phyloP scores from a whole-genome alignment of 2,329 filamentous ascomycete species.

The Setomelanomma holmii region DNA sequence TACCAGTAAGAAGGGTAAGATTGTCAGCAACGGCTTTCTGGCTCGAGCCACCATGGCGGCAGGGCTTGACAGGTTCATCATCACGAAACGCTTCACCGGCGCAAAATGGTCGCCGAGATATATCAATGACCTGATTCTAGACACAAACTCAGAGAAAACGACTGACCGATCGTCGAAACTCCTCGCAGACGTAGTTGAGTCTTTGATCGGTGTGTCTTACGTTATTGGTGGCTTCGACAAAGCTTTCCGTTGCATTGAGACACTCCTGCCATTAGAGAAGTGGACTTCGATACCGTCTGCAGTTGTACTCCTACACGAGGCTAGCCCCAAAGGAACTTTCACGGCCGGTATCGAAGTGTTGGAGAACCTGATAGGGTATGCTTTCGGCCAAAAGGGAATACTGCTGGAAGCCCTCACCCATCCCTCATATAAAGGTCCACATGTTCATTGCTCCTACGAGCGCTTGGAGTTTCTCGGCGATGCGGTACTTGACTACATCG shows the following conservation, averaged over 20 bases:
- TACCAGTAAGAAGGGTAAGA: constrained; percentile 68
- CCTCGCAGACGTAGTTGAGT: constrained; percentile 86
- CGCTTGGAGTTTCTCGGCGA: constrained; percentile 90
- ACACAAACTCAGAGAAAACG: constrained; percentile 17
- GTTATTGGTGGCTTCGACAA: constrained; percentile 71
- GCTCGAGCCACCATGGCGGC: constrained; percentile 67
- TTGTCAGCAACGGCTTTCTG: constrained; percentile 79
- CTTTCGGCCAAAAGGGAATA: constrained; percentile 70
- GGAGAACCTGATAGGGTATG: constrained; percentile 73
- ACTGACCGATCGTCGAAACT: constrained; percentile 73
- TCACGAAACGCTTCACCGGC: constrained; percentile 71
- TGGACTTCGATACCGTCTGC: constrained; percentile 36
- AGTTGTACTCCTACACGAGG: constrained; percentile 34
- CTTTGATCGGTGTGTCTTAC: constrained; percentile 79
- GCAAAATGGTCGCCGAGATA: constrained; percentile 76
- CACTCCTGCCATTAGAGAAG: constrained; percentile 68
- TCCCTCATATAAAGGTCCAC: constrained; percentile 60
- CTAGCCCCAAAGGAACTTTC: no score
- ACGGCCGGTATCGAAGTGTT: constrained; percentile 55
- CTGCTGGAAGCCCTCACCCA: constrained; percentile 85
- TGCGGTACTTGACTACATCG: constrained; percentile 78
- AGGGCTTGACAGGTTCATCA: constrained; percentile 76
- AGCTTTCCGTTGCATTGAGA: constrained; percentile 67
- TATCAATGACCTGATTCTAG: constrained; percentile 52
- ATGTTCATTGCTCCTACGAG: constrained; percentile 66